Evolutionary conservation across 352 stramenopile species (phyloP).

Genomic region (Globisporangium cystogenes): DNA sequence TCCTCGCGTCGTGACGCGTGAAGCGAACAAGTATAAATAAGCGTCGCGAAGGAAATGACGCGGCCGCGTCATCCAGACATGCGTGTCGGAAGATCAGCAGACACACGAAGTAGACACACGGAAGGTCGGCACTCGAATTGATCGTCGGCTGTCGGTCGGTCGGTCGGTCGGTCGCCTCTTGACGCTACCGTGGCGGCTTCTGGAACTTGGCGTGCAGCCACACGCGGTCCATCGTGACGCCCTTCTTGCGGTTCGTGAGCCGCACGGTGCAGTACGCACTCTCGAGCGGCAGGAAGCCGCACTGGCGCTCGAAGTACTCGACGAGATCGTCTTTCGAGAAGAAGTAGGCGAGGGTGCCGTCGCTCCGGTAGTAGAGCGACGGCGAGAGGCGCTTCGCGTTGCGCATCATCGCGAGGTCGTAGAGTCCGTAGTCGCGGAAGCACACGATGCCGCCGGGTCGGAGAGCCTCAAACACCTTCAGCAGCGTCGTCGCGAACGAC

Average conservation of each 20-base stretch:
- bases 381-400: slow-evolving; percentile 57
- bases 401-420: slow-evolving; percentile 83
- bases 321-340: slow-evolving; percentile 60
- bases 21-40: too few species aligned
- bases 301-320: slow-evolving; percentile 33
- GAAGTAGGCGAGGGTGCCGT: slow-evolving; percentile 74
- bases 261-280: slow-evolving; percentile 77
- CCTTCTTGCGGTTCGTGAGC: slow-evolving; percentile 66
- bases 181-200: slow-evolving; percentile 27
- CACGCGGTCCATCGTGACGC: slow-evolving; percentile 69
- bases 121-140: too few species aligned
- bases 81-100: too few species aligned
- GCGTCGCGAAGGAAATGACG: too few species aligned
- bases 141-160: too few species aligned
- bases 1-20: too few species aligned
- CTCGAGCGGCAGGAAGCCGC: slow-evolving; percentile 43
- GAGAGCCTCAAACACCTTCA: slow-evolving; percentile 49
- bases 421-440: slow-evolving; percentile 86
- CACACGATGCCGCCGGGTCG: slow-evolving; percentile 68
- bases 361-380: slow-evolving; percentile 68
- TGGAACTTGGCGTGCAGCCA: slow-evolving; percentile 74
- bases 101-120: too few species aligned
- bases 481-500: slow-evolving; percentile 37
- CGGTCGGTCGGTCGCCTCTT: too few species aligned
- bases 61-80: too few species aligned